Evolutionary conservation across 306 rosid species (phyloP).

Genomic region (Trichosanthes truncata): DNA sequence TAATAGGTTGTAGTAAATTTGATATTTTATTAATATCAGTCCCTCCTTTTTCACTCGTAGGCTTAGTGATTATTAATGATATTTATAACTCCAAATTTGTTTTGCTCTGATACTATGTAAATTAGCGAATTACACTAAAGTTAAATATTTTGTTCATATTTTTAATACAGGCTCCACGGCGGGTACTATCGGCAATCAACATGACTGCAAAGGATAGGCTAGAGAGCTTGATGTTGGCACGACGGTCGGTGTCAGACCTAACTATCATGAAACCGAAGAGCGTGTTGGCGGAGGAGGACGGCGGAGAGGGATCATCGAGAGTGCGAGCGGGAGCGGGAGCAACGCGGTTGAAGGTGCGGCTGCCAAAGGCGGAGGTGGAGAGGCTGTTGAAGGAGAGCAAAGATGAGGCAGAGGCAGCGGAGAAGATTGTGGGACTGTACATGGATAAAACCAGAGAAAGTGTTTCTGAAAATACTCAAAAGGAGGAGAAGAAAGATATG

Average conservation of each 20-base stretch:
- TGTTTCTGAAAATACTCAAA: constrained; percentile 5
- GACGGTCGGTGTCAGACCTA: constrained; percentile 70
- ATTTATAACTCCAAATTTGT: too few species aligned
- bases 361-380: constrained; percentile 69
- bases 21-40: too few species aligned
- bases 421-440: constrained; percentile 58
- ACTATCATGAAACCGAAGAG: constrained; percentile 34
- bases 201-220: constrained; percentile 86
- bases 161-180: constrained; percentile 21
- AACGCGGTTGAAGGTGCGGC: constrained; percentile 53
- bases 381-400: constrained; percentile 48
- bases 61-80: too few species aligned
- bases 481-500: neutral
- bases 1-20: too few species aligned
- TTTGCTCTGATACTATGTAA: too few species aligned
- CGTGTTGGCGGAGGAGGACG: constrained; percentile 6
- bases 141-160: neutral
- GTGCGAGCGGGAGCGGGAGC: constrained; percentile 10
- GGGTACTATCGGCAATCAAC: constrained; percentile 72
- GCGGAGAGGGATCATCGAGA: neutral
- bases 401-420: constrained; percentile 54
- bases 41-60: too few species aligned
- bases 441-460: constrained; percentile 19
- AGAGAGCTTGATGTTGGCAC: constrained; percentile 56
- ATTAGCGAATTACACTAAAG: too few species aligned